Evolutionary conservation across 495 filamentous ascomycete species (phyloP).

Genomic region (Clavariopsis aquatica): DNA sequence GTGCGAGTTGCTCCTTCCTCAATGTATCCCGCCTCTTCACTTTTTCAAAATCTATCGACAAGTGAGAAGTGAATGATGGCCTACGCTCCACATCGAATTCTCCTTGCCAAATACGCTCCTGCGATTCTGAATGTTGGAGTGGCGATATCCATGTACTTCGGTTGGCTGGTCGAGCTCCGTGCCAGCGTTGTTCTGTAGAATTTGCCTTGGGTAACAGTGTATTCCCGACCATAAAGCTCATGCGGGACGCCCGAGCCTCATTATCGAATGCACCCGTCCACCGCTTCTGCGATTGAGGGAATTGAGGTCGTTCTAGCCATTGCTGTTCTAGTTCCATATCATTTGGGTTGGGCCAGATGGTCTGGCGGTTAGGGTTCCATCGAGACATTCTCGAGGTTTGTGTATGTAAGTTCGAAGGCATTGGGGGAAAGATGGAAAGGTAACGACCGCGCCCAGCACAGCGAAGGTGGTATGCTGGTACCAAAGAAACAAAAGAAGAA

Average conservation of each 20-base stretch:
- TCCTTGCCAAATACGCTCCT: neutral
- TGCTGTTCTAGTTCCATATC: neutral
- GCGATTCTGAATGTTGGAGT: neutral
- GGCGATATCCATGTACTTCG: neutral
- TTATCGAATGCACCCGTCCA: slow-evolving; percentile 11
- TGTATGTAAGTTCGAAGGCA: neutral
- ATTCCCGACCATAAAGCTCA: slow-evolving; percentile 3
- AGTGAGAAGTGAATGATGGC: neutral
- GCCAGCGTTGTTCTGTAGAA: neutral
- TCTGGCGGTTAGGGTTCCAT: neutral
- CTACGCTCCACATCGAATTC: neutral
- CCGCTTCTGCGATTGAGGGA: neutral
- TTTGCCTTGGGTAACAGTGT: neutral
- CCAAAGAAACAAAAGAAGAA: neutral
- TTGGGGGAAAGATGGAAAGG: neutral
- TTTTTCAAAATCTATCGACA: neutral
- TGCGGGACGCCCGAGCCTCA: slow-evolving; percentile 6
- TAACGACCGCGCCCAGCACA: neutral
- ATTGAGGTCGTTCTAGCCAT: neutral
- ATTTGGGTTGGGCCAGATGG: neutral
- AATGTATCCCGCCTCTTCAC: neutral
- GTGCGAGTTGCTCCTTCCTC: neutral
- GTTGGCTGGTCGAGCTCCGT: neutral
- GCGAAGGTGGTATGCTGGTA: neutral
- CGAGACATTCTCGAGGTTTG: neutral